Evolutionary conservation across 768 basidiomycete species (phyloP).

Genomic region (Suillus subluteus): DNA sequence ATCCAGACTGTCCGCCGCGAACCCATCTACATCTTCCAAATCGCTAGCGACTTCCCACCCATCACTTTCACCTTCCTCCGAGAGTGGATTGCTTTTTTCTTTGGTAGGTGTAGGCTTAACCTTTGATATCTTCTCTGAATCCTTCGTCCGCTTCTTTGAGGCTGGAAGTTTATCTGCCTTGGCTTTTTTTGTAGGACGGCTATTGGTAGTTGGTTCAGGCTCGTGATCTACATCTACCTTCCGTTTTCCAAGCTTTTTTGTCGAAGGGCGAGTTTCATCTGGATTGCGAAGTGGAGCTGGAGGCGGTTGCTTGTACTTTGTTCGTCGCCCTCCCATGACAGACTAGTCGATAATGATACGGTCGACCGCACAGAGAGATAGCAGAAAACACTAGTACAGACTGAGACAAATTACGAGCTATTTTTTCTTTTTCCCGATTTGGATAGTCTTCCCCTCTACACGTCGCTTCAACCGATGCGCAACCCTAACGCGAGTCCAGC

Average conservation of each 20-base stretch:
- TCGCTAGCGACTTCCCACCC: slow-evolving; percentile 46
- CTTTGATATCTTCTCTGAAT: slow-evolving; percentile 24
- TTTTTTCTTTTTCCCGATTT: slow-evolving; percentile 30
- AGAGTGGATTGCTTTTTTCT: slow-evolving; percentile 42
- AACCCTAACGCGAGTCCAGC: slow-evolving; percentile 84
- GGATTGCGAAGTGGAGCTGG: slow-evolving; percentile 59
- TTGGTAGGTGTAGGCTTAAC: slow-evolving; percentile 56
- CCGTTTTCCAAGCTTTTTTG: slow-evolving; percentile 73
- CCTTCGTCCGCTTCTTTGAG: slow-evolving; percentile 12
- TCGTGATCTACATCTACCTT: slow-evolving; percentile 54
- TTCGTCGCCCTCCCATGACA: slow-evolving; percentile 82
- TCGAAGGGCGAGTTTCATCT: slow-evolving; percentile 39
- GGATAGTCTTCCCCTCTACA: slow-evolving; percentile 22
- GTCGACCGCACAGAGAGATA: not conserved
- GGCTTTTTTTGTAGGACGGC: slow-evolving; percentile 40
- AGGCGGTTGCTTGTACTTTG: slow-evolving; percentile 81
- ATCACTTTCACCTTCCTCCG: slow-evolving; percentile 22
- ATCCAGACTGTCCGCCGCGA: slow-evolving; percentile 48
- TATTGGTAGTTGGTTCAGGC: slow-evolving; percentile 27
- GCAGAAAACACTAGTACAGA: not conserved
- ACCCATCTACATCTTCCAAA: slow-evolving; percentile 35
- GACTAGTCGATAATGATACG: slow-evolving; percentile 20
- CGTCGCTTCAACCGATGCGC: slow-evolving; percentile 63
- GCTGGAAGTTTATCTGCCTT: slow-evolving; percentile 26
- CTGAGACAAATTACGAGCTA: slow-evolving; percentile 3